Percentiles rank a stretch among this genome's conserved stretches.
Conservation (phyloP, 768 basidiomycete species). For the Fibroporia radiculosa region DNA sequence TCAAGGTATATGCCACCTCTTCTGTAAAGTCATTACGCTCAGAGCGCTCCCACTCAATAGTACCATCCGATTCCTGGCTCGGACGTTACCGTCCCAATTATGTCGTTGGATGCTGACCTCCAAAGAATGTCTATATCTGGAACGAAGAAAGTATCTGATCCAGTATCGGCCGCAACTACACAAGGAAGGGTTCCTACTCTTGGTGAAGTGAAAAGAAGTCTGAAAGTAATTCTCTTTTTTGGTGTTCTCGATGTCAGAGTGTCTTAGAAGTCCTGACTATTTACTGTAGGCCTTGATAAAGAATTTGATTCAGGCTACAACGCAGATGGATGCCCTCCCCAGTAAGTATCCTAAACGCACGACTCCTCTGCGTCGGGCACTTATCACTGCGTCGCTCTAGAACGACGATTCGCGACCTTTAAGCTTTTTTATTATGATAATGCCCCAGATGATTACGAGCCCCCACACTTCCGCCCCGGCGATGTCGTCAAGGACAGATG, state of each 20-base stretch:
- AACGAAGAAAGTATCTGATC: conserved; percentile 34
- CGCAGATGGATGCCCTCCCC: conserved; percentile 72
- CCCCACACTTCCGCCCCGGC: conserved; percentile 68
- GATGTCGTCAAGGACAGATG: conserved; percentile 68
- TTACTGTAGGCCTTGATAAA: conserved; percentile 67
- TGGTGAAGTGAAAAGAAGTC: conserved; percentile 72
- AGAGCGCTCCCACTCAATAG: conserved; percentile 26
- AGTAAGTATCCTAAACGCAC: conserved; percentile 37
- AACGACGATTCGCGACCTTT: conserved; percentile 80
- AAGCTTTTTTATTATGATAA: conserved; percentile 79
- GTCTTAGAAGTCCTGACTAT: conserved; percentile 1
- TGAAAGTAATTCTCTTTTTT: conserved; percentile 40
- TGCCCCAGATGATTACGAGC: conserved; percentile 79
- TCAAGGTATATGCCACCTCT: conserved; percentile 41
- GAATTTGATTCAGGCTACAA: conserved; percentile 70
- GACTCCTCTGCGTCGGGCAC: neutral
- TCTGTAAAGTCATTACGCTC: neutral
- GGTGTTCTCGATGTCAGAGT: neutral
- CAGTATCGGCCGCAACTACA: conserved; percentile 49
- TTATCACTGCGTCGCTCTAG: conserved; percentile 31
- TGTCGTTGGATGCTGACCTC: conserved; percentile 61
- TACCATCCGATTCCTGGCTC: conserved; percentile 64
- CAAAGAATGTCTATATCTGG: conserved; percentile 41
- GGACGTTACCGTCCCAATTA: conserved; percentile 52
- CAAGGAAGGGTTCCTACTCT: conserved; percentile 63